A percentile compares a stretch with the other conserved stretches of the same genome.
Conservation (phyloP, 1,139 yeast species). For the Candida pseudoviswanathii region DNA sequence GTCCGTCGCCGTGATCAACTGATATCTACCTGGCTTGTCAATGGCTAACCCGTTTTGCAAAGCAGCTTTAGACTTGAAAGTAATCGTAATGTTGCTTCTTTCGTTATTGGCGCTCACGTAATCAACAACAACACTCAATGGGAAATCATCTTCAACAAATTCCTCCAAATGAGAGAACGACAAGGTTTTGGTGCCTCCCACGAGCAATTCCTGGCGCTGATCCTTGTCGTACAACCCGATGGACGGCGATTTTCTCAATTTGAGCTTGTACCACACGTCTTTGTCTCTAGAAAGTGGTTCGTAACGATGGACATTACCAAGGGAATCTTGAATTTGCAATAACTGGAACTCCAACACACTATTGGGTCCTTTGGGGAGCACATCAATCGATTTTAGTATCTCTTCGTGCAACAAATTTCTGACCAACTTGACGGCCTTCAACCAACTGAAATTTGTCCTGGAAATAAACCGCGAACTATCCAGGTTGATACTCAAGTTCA, state of each 20-base stretch:
- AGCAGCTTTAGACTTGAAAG: slow-evolving; percentile 35
- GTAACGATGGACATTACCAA: slow-evolving; percentile 70
- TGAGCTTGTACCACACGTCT: slow-evolving; percentile 55
- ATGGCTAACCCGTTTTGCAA: slow-evolving; percentile 39
- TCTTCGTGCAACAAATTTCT: slow-evolving; percentile 42
- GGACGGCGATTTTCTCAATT: slow-evolving; percentile 64
- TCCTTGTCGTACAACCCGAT: slow-evolving; percentile 39
- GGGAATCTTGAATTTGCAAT: slow-evolving; percentile 67
- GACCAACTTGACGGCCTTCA: slow-evolving; percentile 26
- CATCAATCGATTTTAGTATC: slow-evolving; percentile 26
- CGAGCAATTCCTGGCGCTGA: slow-evolving; percentile 40
- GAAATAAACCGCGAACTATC: slow-evolving; percentile 18
- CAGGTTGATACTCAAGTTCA: slow-evolving; percentile 22
- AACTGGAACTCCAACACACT: slow-evolving; percentile 71
- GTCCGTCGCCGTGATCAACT: slow-evolving; percentile 54
- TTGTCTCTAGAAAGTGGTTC: slow-evolving; percentile 45
- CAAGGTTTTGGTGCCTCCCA: slow-evolving; percentile 40
- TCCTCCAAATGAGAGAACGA: slow-evolving; percentile 24
- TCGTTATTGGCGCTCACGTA: slow-evolving; percentile 20
- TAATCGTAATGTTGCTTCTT: slow-evolving; percentile 27
- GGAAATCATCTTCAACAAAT: slow-evolving; percentile 40
- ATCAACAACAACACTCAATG: slow-evolving; percentile 45
- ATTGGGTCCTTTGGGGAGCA: slow-evolving; percentile 32
- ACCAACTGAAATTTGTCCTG: slow-evolving; percentile 23
- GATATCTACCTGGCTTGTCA: slow-evolving; percentile 64